These are phyloP conservation scores for Eucalyptus regnans DNA, from an alignment of 345 rosid genomes.

Conservation along the genomic window DNA sequence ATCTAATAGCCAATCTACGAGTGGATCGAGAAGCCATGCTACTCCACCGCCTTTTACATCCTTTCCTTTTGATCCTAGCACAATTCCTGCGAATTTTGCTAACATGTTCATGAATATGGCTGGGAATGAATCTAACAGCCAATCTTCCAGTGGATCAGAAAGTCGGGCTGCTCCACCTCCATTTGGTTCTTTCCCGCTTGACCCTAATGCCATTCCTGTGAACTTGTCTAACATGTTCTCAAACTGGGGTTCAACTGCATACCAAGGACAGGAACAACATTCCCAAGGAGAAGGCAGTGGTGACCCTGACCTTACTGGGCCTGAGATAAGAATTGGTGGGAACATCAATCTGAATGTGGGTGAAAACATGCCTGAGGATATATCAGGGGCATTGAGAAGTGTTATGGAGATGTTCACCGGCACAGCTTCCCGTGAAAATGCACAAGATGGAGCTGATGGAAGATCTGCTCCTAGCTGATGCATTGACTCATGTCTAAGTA, in stretches of 20 bases:
- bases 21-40: not conserved
- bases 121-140: not conserved
- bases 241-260: not conserved
- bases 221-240: not conserved
- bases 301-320: conserved; percentile 8
- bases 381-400: conserved; percentile 50
- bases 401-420: conserved; percentile 69
- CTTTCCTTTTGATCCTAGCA: not conserved
- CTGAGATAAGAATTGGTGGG: conserved; percentile 27
- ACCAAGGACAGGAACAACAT: conserved; percentile 20
- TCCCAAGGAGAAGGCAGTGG: conserved; percentile 12
- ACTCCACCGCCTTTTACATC: not conserved
- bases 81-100: not conserved
- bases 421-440: conserved; percentile 8
- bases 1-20: conserved; percentile 8
- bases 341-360: conserved; percentile 26
- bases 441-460: not conserved
- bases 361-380: conserved; percentile 34
- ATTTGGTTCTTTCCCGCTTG: not conserved
- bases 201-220: not conserved
- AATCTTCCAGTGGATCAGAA: conserved; percentile 1
- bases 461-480: not conserved
- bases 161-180: not conserved
- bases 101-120: conserved; percentile 2
- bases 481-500: not conserved